phyloP scores from a whole-genome alignment of 768 basidiomycete genomes.

The Kwoniella sp. region DNA sequence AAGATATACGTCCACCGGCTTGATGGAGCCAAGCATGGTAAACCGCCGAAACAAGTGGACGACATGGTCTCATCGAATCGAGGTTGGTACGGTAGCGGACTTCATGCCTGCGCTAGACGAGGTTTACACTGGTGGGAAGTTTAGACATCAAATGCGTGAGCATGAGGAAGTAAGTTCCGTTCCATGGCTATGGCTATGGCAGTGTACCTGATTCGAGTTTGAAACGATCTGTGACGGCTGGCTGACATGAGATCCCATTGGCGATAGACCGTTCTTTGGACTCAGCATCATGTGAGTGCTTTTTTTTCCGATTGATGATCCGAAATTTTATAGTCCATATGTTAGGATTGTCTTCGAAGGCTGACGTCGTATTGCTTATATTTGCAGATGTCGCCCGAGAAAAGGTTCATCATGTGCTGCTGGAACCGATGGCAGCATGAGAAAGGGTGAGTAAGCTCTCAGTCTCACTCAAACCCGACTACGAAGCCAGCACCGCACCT shows the following conservation, averaged over 20 bases:
- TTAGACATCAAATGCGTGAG: conserved; percentile 19
- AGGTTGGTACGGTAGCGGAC: conserved; percentile 34
- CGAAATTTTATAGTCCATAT: no score
- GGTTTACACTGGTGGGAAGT: conserved; percentile 25
- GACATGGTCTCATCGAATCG: conserved; percentile 26
- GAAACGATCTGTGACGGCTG: not conserved
- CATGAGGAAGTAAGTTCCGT: conserved; percentile 28
- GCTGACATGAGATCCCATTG: not conserved
- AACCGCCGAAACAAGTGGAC: conserved; percentile 26
- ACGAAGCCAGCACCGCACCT: no score
- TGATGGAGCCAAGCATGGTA: conserved; percentile 22
- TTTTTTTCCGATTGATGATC: no score
- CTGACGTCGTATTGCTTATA: not conserved
- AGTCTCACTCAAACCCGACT: no score
- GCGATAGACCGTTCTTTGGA: conserved; percentile 25
- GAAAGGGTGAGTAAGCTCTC: conserved; percentile 39
- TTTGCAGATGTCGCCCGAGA: conserved; percentile 22
- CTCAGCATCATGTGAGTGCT: conserved; percentile 28
- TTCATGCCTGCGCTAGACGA: conserved; percentile 33
- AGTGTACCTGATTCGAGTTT: no score
- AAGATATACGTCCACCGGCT: conserved; percentile 8
- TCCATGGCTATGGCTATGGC: not conserved
- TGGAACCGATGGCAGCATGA: conserved; percentile 37
- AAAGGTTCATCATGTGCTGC: conserved; percentile 24
- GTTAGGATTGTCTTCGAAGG: no score